Evolutionary conservation across 768 basidiomycete genomes (phyloP).

Genomic region (Pisolithus albus): DNA sequence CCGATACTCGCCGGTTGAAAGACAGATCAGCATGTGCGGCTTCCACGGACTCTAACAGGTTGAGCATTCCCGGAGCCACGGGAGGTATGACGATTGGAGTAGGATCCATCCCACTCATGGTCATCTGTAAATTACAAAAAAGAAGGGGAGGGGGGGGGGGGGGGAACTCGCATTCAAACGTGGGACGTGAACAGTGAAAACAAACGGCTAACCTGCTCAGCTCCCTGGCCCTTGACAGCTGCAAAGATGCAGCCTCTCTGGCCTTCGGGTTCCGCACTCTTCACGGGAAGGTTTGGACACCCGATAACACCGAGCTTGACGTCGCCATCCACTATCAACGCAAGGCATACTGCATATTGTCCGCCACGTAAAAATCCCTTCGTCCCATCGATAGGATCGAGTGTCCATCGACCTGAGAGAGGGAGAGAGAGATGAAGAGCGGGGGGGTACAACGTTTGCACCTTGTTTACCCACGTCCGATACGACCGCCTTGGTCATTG

Average conservation of each 20-base stretch:
- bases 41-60: slow-evolving; percentile 89
- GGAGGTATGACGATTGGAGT: slow-evolving; percentile 42
- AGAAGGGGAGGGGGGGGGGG: neutral
- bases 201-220: slow-evolving; percentile 49
- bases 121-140: slow-evolving; percentile 32
- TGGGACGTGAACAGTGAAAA: too few species aligned
- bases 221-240: slow-evolving; percentile 82
- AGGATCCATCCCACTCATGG: slow-evolving; percentile 45
- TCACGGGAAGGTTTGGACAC: slow-evolving; percentile 82
- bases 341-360: slow-evolving; percentile 89
- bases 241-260: slow-evolving; percentile 78
- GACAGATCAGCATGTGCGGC: slow-evolving; percentile 86
- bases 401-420: slow-evolving; percentile 72
- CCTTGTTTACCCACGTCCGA: slow-evolving; percentile 52
- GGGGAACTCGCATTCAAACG: neutral
- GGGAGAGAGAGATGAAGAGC: neutral
- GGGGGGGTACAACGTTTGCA: neutral
- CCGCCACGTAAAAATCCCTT: slow-evolving; percentile 90
- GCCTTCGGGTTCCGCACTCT: slow-evolving; percentile 45
- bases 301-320: slow-evolving; percentile 84
- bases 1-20: slow-evolving; percentile 69
- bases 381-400: slow-evolving; percentile 89
- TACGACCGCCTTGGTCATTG: slow-evolving; percentile 59
- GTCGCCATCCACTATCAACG: slow-evolving; percentile 69
- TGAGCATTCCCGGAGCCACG: slow-evolving; percentile 40